Conservation (phyloP, 495 filamentous ascomycete genomes). For the Podospora conica region DNA sequence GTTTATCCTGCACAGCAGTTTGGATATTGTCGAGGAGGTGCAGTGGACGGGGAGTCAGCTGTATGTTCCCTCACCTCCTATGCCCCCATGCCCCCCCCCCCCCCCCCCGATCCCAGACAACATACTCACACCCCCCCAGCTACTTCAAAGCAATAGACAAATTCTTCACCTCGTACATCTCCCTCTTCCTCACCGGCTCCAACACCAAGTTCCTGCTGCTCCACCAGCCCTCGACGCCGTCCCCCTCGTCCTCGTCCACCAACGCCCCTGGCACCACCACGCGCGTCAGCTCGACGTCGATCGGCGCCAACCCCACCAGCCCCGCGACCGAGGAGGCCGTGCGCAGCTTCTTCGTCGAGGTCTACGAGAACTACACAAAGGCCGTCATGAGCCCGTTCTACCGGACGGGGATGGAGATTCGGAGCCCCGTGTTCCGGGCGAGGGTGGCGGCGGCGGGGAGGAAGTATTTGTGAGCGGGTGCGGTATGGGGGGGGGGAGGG, state of each 20-base stretch:
- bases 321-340: conserved; percentile 92
- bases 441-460: conserved; percentile 80
- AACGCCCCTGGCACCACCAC: background rate
- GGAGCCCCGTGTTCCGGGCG: conserved; percentile 74
- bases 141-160: conserved; percentile 94
- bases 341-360: conserved; percentile 84
- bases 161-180: conserved; percentile 85
- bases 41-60: conserved; percentile 82
- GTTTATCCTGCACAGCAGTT: conserved; percentile 85
- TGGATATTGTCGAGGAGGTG: conserved; percentile 92
- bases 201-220: conserved; percentile 86
- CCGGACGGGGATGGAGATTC: conserved; percentile 69
- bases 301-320: conserved; percentile 74
- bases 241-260: conserved; percentile 5
- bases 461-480: conserved; percentile 66
- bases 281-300: conserved; percentile 52
- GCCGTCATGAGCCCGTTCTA: conserved; percentile 98
- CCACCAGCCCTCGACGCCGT: conserved; percentile 54
- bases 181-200: conserved; percentile 80
- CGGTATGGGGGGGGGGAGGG: background rate
- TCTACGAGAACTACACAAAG: conserved; percentile 93
- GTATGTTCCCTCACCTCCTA: conserved; percentile 37
- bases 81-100: background rate
- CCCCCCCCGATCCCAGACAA: background rate
- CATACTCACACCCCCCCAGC: conserved; percentile 39